Evolutionary conservation across 352 stramenopile species (phyloP).

Genomic region (Phytophthora idaei): DNA sequence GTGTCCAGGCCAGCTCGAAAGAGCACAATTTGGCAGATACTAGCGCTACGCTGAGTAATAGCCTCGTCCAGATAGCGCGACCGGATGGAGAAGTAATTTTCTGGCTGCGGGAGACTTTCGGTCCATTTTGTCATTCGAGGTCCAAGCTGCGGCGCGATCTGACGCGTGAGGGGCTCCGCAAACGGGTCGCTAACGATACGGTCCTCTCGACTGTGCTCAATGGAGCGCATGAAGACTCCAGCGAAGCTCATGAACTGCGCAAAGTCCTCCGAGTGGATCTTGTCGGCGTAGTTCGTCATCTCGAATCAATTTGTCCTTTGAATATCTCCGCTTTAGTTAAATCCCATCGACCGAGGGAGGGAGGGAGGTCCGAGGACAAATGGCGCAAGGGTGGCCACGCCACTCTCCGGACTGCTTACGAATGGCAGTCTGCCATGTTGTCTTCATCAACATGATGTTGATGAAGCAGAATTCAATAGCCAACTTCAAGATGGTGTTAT

Average conservation of each 20-base stretch:
- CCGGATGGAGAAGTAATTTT: slow-evolving; percentile 14
- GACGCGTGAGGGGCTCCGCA: slow-evolving; percentile 5
- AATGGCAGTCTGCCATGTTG: not conserved
- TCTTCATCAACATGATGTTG: not conserved
- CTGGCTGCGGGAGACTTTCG: not conserved
- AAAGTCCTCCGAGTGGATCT: slow-evolving; percentile 9
- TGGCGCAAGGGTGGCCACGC: no score
- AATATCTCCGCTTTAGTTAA: not conserved
- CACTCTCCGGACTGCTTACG: not conserved
- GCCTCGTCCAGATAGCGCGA: slow-evolving; percentile 9
- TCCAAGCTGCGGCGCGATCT: slow-evolving; percentile 12
- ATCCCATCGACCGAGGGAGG: no score
- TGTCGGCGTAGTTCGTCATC: slow-evolving; percentile 6
- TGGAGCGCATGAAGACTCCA: not conserved
- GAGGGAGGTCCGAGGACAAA: no score
- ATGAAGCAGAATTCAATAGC: not conserved
- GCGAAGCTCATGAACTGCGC: slow-evolving; percentile 12
- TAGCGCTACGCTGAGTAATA: not conserved
- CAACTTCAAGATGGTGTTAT: slow-evolving; percentile 2
- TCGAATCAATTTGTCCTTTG: slow-evolving; percentile 5
- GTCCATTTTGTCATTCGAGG: slow-evolving; percentile 14
- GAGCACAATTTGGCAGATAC: slow-evolving; percentile 52
- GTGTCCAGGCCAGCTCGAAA: slow-evolving; percentile 50
- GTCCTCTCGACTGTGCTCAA: slow-evolving; percentile 8
- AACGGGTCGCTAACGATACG: slow-evolving; percentile 1